Evolutionary conservation across 805 yeast genomes (phyloP).

Genomic region (Komagataella kurtzmanii): DNA sequence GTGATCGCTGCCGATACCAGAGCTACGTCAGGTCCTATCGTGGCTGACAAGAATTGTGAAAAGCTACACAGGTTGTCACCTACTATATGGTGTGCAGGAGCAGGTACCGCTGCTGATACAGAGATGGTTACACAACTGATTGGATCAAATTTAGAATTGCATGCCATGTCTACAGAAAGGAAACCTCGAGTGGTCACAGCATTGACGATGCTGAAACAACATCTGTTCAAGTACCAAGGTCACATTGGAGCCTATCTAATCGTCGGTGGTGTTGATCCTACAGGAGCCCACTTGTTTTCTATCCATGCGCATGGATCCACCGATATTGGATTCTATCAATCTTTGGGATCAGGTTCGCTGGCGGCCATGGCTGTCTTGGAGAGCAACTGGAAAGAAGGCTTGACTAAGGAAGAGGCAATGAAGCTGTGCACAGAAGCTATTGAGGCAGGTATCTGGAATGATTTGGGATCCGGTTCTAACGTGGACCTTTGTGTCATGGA

Average conservation of each 20-base stretch:
- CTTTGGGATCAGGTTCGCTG: slow-evolving; percentile 92
- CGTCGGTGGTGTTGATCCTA: slow-evolving; percentile 96
- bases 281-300: slow-evolving; percentile 86
- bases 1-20: slow-evolving; percentile 98
- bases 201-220: slow-evolving; percentile 86
- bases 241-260: slow-evolving; percentile 94
- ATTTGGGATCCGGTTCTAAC: slow-evolving; percentile 96
- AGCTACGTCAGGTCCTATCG: slow-evolving; percentile 93
- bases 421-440: slow-evolving; percentile 85
- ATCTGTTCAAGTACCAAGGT: slow-evolving; percentile 92
- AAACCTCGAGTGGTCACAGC: slow-evolving; percentile 91
- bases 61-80: slow-evolving; percentile 86
- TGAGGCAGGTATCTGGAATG: slow-evolving; percentile 98
- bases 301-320: slow-evolving; percentile 98
- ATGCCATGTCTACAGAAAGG: slow-evolving; percentile 69
- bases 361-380: slow-evolving; percentile 98
- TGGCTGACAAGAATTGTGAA: slow-evolving; percentile 97
- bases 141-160: slow-evolving; percentile 82
- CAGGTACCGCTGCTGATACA: slow-evolving; percentile 99
- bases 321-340: slow-evolving; percentile 85
- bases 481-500: slow-evolving; percentile 98
- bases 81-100: slow-evolving; percentile 98
- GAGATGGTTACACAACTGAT: slow-evolving; percentile 95
- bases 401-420: slow-evolving; percentile 85
- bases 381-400: slow-evolving; percentile 66